phyloP scores from a whole-genome alignment of 345 rosid species.

The Pistacia atlantica region DNA sequence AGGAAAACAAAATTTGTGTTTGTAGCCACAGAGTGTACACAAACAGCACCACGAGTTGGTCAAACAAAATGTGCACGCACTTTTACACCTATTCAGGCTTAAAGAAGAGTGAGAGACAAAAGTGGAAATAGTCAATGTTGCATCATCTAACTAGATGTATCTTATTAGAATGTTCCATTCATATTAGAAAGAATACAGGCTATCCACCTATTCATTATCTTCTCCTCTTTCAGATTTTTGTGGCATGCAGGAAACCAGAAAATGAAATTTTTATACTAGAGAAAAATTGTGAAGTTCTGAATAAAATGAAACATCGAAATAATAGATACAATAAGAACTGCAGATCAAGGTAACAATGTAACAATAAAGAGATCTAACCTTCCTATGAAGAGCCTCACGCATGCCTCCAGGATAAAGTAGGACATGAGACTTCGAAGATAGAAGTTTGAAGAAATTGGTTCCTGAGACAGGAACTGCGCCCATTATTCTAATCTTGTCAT shows the following conservation, averaged over 20 bases:
- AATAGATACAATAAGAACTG: not conserved
- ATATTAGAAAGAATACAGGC: not conserved
- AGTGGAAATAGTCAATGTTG: not conserved
- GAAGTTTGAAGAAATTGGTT: conserved; percentile 59
- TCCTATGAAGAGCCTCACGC: conserved; percentile 77
- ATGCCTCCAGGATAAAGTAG: conserved; percentile 78
- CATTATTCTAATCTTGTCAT: conserved; percentile 51
- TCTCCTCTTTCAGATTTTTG: not conserved
- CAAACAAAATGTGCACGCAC: not conserved
- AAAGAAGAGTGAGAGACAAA: not conserved
- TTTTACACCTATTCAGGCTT: not conserved
- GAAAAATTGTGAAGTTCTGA: not conserved
- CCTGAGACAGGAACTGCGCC: conserved; percentile 78
- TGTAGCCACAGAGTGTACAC: not conserved
- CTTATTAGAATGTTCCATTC: not conserved
- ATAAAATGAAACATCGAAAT: not conserved
- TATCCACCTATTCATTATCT: not conserved
- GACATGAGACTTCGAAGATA: conserved; percentile 66
- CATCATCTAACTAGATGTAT: not conserved
- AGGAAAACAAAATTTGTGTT: not conserved
- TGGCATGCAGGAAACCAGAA: not conserved
- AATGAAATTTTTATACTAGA: not conserved
- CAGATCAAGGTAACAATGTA: conserved; percentile 10
- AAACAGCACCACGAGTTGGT: too few species aligned
- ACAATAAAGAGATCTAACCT: conserved; percentile 33